These are phyloP conservation scores for Trichoderma reesei DNA, from an alignment of 495 filamentous ascomycete genomes.

Conservation along the genomic window DNA sequence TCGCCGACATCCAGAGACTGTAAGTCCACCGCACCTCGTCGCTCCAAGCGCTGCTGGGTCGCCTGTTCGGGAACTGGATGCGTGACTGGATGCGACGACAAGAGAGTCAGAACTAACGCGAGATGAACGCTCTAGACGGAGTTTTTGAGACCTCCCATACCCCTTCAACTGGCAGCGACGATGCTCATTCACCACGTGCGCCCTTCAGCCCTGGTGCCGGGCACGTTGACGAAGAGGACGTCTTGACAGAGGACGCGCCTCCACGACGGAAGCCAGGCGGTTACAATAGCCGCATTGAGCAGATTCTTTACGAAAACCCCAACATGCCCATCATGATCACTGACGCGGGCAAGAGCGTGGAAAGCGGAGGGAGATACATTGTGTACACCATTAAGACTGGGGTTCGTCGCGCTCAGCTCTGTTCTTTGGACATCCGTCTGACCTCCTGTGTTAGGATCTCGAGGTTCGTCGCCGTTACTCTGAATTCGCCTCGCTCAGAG, in stretches of 20 bases:
- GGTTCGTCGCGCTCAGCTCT: slow-evolving; percentile 40
- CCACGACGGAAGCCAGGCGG: slow-evolving; percentile 64
- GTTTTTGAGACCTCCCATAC: slow-evolving; percentile 30
- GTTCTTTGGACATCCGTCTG: neutral
- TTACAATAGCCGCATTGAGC: slow-evolving; percentile 91
- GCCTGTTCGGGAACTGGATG: neutral
- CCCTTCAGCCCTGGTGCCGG: slow-evolving; percentile 22
- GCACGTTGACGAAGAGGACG: slow-evolving; percentile 44
- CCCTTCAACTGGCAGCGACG: slow-evolving; percentile 36
- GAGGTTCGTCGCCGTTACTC: slow-evolving; percentile 94
- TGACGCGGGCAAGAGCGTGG: slow-evolving; percentile 88
- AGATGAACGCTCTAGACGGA: slow-evolving; percentile 3
- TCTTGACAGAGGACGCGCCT: slow-evolving; percentile 45
- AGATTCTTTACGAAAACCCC: slow-evolving; percentile 90
- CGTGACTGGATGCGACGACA: neutral
- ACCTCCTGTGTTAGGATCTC: slow-evolving; percentile 55
- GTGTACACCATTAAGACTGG: slow-evolving; percentile 95
- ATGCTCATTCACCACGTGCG: slow-evolving; percentile 21
- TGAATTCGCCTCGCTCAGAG: slow-evolving; percentile 87
- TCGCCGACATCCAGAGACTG: slow-evolving; percentile 47
- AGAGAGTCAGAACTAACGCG: neutral
- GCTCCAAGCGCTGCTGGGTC: neutral
- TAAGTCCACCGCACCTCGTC: slow-evolving; percentile 21
- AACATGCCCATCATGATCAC: slow-evolving; percentile 81
- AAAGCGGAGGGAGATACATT: slow-evolving; percentile 81